Percentiles rank a stretch among this genome's conserved stretches.
Evolutionary conservation across 768 basidiomycete genomes (phyloP).

Genomic region (Leccinum longicurvipes): DNA sequence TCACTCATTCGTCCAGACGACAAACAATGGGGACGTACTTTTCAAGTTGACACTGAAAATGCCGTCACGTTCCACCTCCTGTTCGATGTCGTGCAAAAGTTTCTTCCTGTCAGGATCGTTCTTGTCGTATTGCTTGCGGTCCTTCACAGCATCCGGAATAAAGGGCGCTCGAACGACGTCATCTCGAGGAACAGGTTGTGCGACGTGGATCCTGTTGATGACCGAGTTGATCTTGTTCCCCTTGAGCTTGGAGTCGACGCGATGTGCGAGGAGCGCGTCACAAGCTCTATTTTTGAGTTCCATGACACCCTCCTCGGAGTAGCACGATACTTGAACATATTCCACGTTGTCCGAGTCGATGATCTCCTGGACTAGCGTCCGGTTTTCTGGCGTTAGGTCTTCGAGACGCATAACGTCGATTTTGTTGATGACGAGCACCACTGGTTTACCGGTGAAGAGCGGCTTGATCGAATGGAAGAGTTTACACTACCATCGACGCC

Average conservation of each 20-base stretch:
- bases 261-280: conserved; percentile 90
- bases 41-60: conserved; percentile 89
- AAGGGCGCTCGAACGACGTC: conserved; percentile 84
- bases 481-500: conserved; percentile 64
- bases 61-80: conserved; percentile 84
- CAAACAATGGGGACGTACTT: conserved; percentile 44
- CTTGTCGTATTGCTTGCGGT: conserved; percentile 81
- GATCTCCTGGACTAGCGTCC: conserved; percentile 84
- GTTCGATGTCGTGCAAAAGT: conserved; percentile 79
- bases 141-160: conserved; percentile 83
- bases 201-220: conserved; percentile 94
- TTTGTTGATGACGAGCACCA: conserved; percentile 96
- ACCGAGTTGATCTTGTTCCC: conserved; percentile 90
- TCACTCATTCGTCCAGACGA: conserved; percentile 1
- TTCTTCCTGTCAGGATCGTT: conserved; percentile 72
- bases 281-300: conserved; percentile 93
- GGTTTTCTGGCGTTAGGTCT: conserved; percentile 74
- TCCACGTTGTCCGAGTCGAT: conserved; percentile 68
- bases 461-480: conserved; percentile 99
- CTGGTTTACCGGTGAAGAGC: conserved; percentile 90
- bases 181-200: conserved; percentile 86
- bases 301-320: conserved; percentile 98
- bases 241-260: conserved; percentile 92
- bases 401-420: conserved; percentile 88
- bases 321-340: conserved; percentile 85